phyloP scores from a whole-genome alignment of 177 flowering plant genomes.

The Vitis hybrid region DNA sequence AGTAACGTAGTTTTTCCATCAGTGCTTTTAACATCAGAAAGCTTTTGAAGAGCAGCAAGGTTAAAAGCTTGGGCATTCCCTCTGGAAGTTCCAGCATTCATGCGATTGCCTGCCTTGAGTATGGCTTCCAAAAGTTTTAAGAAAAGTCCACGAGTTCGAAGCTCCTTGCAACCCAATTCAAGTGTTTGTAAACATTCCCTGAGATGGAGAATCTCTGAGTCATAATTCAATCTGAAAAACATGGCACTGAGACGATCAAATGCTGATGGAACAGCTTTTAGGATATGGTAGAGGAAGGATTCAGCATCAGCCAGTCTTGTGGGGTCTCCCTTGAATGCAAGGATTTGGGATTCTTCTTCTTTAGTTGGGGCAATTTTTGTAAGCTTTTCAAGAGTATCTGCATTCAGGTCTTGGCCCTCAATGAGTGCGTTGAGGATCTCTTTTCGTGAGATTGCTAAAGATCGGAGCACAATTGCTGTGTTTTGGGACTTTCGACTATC shows the following conservation, averaged over 20 bases:
- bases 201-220: constrained; percentile 47
- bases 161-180: constrained; percentile 73
- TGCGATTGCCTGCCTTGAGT: constrained; percentile 87
- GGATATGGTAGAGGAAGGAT: constrained; percentile 69
- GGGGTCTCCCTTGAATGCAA: constrained; percentile 58
- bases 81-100: constrained; percentile 89
- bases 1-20: constrained; percentile 90
- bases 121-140: constrained; percentile 83
- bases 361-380: constrained; percentile 59
- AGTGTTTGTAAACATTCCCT: constrained; percentile 61
- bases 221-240: constrained; percentile 62
- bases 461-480: constrained; percentile 73
- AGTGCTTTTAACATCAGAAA: constrained; percentile 80
- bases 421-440: constrained; percentile 61
- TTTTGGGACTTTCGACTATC: constrained; percentile 84
- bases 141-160: constrained; percentile 66
- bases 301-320: constrained; percentile 81
- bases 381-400: constrained; percentile 78
- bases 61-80: constrained; percentile 90
- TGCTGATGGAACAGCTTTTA: constrained; percentile 66
- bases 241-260: constrained; percentile 68
- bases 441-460: constrained; percentile 52
- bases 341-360: constrained; percentile 61
- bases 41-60: constrained; percentile 71
- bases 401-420: constrained; percentile 56